A percentile compares a stretch with the other conserved stretches of the same genome.
Evolutionary conservation across 129 eudicot species (phyloP).

Genomic region (Rutidosis leptorrhynchoides): DNA sequence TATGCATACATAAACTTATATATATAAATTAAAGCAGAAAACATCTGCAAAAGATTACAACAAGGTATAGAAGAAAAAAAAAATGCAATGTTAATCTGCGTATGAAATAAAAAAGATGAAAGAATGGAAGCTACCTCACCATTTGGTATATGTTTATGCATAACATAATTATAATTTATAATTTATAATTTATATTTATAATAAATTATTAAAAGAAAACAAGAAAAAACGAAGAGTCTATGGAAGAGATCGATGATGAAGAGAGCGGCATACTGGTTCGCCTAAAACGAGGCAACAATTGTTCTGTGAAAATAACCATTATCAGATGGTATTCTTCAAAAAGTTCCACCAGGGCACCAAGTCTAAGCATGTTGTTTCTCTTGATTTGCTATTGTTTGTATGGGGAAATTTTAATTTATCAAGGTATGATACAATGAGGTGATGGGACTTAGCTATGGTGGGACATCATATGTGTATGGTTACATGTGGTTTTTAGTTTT

Average conservation of each 20-base stretch:
- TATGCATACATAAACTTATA: background rate
- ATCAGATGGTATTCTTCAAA: conserved; percentile 13
- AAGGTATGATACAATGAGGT: background rate
- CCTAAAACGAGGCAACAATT: conserved; percentile 6
- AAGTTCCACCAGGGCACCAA: background rate
- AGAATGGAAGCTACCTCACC: too few relatives aligned
- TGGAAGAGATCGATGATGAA: conserved; percentile 4
- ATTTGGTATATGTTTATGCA: background rate
- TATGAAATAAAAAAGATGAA: too few relatives aligned
- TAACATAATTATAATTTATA: too few relatives aligned
- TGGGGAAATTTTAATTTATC: background rate
- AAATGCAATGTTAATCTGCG: too few relatives aligned
- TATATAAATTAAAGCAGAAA: background rate
- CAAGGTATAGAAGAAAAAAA: too few relatives aligned
- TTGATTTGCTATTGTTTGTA: background rate
- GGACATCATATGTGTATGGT: background rate
- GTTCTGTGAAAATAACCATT: conserved; percentile 17
- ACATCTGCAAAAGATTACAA: background rate
- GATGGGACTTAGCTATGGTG: background rate
- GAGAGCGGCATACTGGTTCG: background rate
- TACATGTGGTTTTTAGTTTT: background rate
- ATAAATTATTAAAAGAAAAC: conserved; percentile 19
- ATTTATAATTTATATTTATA: too few relatives aligned
- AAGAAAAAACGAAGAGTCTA: conserved; percentile 24
- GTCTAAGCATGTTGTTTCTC: background rate